Base-by-base conservation (phyloP, 1,284 basidiomycete species). In the Pisolithus thermaeus region DNA sequence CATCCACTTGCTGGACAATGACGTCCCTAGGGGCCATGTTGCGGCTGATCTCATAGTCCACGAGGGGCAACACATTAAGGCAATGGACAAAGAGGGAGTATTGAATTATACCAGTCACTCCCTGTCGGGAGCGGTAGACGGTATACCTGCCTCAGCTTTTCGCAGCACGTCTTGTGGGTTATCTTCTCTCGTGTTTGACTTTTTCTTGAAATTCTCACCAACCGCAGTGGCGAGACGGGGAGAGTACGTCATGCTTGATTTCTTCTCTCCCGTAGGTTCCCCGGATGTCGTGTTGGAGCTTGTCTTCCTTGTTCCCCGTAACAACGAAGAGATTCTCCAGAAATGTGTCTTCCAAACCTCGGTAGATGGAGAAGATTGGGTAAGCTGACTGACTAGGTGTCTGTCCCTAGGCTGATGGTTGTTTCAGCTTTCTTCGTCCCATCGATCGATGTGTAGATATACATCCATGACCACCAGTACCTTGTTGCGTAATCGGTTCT, bases 121-220 rank as follows among this genome's bases (percentile, higher is more conserved):
- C n/a, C 71, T 73, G 20, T 82, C 79, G 11, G 65, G 69, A 59
- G 81, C 80, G 4, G 80, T 83, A 3, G 83, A 86, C 66, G 74
- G 75, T 14, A 60, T 69, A 20, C 51, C 61, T 1, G 61, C 64
- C 7, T 83, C 80, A 35, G 71, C 66, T 3, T 86, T 85, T 58
- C 68, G 69, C 41, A 80, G 80, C 60, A 60, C 65, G 23, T 52
- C 63, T 54, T 61, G 81, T 82, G 55, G 50, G 73, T 65, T 30
- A 40, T 50, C 22, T 8, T 25, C 11, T 23, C 45, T 18, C 14
- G 18, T 22, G n/a, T 14, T 23, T 20, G 12, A n/a, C 42, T 39
- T 8, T 23, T 23, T 20, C 43, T 12, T 27, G 23, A 12, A 16
- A 5, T 39, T 46, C 59, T 45, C 58, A 28, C 40, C 47, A 32